These are phyloP conservation scores for Trichoderma pleuroti DNA, from an alignment of 2,329 filamentous ascomycete species.

Conservation along the genomic window DNA sequence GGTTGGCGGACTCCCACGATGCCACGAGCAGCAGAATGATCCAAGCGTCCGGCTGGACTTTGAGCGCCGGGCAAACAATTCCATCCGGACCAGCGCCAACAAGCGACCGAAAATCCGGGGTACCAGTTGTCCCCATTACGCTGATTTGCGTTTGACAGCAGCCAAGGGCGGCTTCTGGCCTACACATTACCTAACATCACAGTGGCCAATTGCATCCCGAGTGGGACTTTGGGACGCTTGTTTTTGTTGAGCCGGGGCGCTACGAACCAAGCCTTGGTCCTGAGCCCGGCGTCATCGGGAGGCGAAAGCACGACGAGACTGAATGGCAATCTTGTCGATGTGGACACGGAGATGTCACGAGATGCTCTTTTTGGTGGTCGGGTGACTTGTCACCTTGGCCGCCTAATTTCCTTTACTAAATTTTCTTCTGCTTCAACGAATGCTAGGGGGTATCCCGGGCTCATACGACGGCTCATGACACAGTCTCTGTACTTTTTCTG, in stretches of 20 bases:
- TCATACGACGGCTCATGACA: constrained; percentile 18
- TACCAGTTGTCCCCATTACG: constrained; percentile 5
- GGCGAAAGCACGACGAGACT: constrained; percentile 6
- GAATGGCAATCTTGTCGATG: constrained; percentile 3
- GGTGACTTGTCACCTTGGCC: constrained; percentile 14
- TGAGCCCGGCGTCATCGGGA: constrained; percentile 14
- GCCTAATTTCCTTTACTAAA: constrained; percentile 7
- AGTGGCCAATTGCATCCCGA: not conserved
- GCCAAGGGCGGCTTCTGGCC: not conserved
- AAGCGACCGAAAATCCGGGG: constrained; percentile 5
- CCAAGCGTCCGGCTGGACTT: not conserved
- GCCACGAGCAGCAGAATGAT: constrained; percentile 1
- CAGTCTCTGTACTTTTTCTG: constrained; percentile 12
- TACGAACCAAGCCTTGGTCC: constrained; percentile 4
- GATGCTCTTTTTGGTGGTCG: constrained; percentile 10
- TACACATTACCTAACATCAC: constrained; percentile 3
- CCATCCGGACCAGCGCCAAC: not conserved
- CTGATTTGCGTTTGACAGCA: not conserved
- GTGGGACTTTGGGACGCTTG: not conserved
- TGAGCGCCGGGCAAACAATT: not conserved
- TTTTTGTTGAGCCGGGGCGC: constrained; percentile 15
- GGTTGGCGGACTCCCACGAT: not conserved
- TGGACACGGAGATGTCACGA: constrained; percentile 16
- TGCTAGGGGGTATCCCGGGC: constrained; percentile 16
- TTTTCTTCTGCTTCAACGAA: constrained; percentile 1